A percentile compares a stretch with the other conserved stretches of the same genome.
phyloP scores from a whole-genome alignment of 2,329 filamentous ascomycete species.

The Chaetomiaceae sp. region DNA sequence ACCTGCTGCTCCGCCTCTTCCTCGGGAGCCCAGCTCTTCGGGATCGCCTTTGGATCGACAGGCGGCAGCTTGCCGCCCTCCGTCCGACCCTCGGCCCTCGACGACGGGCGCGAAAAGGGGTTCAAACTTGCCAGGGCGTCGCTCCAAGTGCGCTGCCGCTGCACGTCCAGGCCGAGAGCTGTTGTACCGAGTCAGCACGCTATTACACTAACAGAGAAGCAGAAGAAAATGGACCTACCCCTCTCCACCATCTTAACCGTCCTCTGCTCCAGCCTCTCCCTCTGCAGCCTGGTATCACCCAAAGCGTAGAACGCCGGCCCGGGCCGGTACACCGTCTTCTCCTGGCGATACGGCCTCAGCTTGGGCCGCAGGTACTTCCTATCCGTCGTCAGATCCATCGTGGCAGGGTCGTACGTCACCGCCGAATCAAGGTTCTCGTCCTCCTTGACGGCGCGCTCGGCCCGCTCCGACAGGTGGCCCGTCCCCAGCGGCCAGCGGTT shows the following conservation, averaged over 20 bases:
- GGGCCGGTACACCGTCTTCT: constrained; percentile 25
- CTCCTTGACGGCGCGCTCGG: constrained; percentile 28
- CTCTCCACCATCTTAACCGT: constrained; percentile 22
- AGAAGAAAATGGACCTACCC: constrained; percentile 16
- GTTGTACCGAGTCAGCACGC: neutral
- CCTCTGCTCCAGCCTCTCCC: constrained; percentile 24
- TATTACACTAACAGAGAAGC: neutral
- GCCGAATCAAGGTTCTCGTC: constrained; percentile 30
- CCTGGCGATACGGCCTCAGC: constrained; percentile 24
- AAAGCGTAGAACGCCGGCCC: constrained; percentile 35
- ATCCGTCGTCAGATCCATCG: constrained; percentile 26
- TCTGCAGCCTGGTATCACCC: constrained; percentile 38
- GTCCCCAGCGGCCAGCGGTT: constrained; percentile 44
- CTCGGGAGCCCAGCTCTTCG: constrained; percentile 12
- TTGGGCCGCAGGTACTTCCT: constrained; percentile 23
- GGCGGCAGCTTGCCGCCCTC: constrained; percentile 8
- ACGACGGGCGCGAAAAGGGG: constrained; percentile 5
- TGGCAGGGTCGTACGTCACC: constrained; percentile 28
- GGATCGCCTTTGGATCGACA: neutral
- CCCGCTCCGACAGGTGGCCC: constrained; percentile 32
- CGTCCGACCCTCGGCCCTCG: neutral
- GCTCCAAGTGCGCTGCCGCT: neutral
- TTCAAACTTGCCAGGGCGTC: constrained; percentile 4
- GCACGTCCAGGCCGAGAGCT: constrained; percentile 1
- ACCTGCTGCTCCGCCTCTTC: neutral